Evolutionary conservation across 495 filamentous ascomycete genomes (phyloP).

Genomic region (Penicillium argentinense): DNA sequence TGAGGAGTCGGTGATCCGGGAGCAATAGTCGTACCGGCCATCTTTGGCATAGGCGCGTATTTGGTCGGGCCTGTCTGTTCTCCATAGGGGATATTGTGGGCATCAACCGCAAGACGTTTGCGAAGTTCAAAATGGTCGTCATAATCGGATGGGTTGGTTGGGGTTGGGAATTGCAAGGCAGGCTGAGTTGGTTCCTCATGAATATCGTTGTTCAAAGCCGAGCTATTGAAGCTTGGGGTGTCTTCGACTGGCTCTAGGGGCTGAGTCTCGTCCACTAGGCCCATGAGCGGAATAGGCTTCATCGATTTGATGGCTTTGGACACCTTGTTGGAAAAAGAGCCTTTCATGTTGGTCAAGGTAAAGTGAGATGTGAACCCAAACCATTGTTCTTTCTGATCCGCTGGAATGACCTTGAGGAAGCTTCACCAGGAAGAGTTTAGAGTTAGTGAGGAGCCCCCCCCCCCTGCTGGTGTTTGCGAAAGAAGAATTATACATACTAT

Average conservation of each 20-base stretch:
- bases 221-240: conserved; percentile 7
- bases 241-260: conserved; percentile 13
- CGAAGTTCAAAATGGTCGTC: conserved; percentile 25
- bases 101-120: conserved; percentile 32
- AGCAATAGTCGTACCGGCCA: conserved; percentile 65
- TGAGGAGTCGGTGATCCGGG: conserved; percentile 53
- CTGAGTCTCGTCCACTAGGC: conserved; percentile 3
- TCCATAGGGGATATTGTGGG: conserved; percentile 57
- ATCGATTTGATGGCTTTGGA: conserved; percentile 41
- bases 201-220: not conserved
- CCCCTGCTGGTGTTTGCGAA: too few relatives aligned
- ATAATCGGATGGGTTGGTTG: conserved; percentile 6
- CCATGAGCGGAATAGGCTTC: conserved; percentile 36
- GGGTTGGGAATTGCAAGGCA: conserved; percentile 14
- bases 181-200: conserved; percentile 1
- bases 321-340: conserved; percentile 53
- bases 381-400: conserved; percentile 40
- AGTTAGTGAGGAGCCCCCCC: too few relatives aligned
- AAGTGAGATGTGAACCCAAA: conserved; percentile 66
- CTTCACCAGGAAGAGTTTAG: too few relatives aligned
- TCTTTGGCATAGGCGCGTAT: conserved; percentile 73
- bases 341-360: conserved; percentile 65
- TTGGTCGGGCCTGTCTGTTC: conserved; percentile 62
- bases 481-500: conserved; percentile 60
- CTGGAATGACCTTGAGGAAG: conserved; percentile 64